Evolutionary conservation across 768 basidiomycete genomes (phyloP), one percentile per base, ranked within the genome.

Genomic region (Mycena amicta): DNA sequence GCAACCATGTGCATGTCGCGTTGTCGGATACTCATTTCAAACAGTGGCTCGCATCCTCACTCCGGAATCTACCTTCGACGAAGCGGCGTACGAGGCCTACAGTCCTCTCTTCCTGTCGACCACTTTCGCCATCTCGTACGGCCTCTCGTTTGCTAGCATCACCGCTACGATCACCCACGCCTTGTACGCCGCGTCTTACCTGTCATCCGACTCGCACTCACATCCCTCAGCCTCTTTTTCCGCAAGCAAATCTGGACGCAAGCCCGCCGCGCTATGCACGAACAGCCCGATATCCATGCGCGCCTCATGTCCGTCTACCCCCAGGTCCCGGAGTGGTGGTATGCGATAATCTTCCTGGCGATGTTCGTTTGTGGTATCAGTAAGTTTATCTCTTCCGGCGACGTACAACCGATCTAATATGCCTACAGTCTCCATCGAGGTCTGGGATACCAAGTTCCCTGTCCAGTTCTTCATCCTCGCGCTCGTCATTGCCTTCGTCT

Each of bases 401-500:
- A n/a, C n/a, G n/a, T n/a, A n/a, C n/a, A n/a, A n/a, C n/a, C n/a
- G n/a, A n/a, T n/a, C n/a, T n/a, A n/a, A n/a, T n/a, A n/a, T n/a
- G n/a, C n/a, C 37, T 28, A 12, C 77, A 8, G 75, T 81, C 45
- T 81, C 80, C 76, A 63, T 67, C 67, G 79, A 80, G 65, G 63
- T 78, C 20, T 85, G 83, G 83, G 68, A 80, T 18, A 79, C 81
- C 12, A 70, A 80, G 28, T 75, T 86, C 70, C 86, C 86, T 0
- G 76, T 83, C 2, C 60, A 65, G 27, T 82, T 75, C 18, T 73
- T 79, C 56, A 65, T 78, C 4, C 62, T 77, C 4, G 70, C 75
- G 4, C 53, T 79, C 56, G 55, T 68, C 18, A 64, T 69, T 65
- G 69, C 73, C 2, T 78, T 58, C 45, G 52, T 83, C 49, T 86